Evolutionary conservation across 805 yeast genomes (phyloP), one percentile per base, ranked within the genome.

Genomic region (Candida khao-thaluensis): DNA sequence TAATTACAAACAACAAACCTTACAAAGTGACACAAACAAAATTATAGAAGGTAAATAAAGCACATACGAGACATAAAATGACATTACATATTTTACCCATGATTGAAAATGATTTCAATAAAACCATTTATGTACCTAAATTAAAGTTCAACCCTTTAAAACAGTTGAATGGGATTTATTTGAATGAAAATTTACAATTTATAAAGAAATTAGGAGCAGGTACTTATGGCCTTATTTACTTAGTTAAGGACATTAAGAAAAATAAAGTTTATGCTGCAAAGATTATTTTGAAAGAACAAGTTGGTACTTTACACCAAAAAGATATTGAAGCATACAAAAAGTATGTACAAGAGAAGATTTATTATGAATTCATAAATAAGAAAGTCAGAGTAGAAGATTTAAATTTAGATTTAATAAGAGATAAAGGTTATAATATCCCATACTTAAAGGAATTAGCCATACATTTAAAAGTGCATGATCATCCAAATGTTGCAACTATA

Each of bases 201-300:
- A 66, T 70, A 42, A 65, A 62, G 43, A 73, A 77, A 48, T 73
- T 83, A 8, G 95, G 96, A 6, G 76, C 91, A 0, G 96, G 96
- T 18, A 89, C 95, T 16, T 88, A 82, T 52, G 95, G 95, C 4
- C 69, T 83, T 22, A 91, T 88, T 6, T 86, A 83, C 64, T 69
- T 77, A 12, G 89, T 86, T 3, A 60, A 72, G 42, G 83, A 87
- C 54, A 47, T 70, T 15, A 53, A 49, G 30, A 72, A 82, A 0
- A 70, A 73, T 12, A 60, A 67, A 34, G 61, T 66, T 15, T 80
- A 69, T 50, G 96, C 96, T 2, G 77, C 89, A 44, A 88, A 88
- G 56, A 79, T 83, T 38, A 69, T 85, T 3, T 64, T 81, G 30
- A 81, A 81, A 47, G 65, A 68, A 38, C 64, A 69, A 5, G 57